Evolutionary conservation across 306 rosid species (phyloP).

Genomic region (Cicer cuneatum): DNA sequence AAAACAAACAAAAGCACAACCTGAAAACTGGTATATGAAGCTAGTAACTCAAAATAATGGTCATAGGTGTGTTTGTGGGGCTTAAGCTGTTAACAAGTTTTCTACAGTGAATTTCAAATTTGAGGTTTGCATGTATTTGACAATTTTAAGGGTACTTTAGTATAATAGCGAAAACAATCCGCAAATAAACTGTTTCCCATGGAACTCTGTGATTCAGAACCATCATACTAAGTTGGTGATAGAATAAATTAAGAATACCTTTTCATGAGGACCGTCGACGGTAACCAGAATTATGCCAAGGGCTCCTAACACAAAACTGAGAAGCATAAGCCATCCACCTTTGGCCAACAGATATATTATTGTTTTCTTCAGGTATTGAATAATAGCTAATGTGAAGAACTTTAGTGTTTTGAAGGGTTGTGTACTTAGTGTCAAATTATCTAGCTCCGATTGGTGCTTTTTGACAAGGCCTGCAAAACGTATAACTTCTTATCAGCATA

Average conservation of each 20-base stretch:
- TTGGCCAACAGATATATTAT: conserved; percentile 61
- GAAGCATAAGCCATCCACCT: conserved; percentile 88
- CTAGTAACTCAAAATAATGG: background rate
- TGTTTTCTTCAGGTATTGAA: conserved; percentile 60
- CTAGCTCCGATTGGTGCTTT: conserved; percentile 67
- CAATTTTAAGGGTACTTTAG: background rate
- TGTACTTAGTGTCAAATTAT: conserved; percentile 70
- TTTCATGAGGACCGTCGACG: conserved; percentile 76
- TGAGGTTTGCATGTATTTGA: conserved; percentile 1
- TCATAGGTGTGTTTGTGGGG: background rate
- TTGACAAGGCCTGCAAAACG: conserved; percentile 59
- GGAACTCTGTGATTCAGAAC: conserved; percentile 1
- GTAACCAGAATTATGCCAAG: conserved; percentile 65
- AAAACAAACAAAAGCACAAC: conserved; percentile 16
- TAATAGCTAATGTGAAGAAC: conserved; percentile 67
- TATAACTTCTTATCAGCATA: conserved; percentile 40
- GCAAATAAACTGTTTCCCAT: background rate
- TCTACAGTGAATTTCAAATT: conserved; percentile 5
- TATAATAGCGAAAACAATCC: conserved; percentile 3
- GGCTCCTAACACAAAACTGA: conserved; percentile 51
- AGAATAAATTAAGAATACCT: conserved; percentile 54
- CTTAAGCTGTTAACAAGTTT: background rate
- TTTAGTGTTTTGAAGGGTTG: conserved; percentile 79
- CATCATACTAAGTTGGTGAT: conserved; percentile 21
- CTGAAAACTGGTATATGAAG: background rate